Evolutionary conservation across 225 moss, liverwort and hornwort species (phyloP).

Genomic region (Bryum argenteum): DNA sequence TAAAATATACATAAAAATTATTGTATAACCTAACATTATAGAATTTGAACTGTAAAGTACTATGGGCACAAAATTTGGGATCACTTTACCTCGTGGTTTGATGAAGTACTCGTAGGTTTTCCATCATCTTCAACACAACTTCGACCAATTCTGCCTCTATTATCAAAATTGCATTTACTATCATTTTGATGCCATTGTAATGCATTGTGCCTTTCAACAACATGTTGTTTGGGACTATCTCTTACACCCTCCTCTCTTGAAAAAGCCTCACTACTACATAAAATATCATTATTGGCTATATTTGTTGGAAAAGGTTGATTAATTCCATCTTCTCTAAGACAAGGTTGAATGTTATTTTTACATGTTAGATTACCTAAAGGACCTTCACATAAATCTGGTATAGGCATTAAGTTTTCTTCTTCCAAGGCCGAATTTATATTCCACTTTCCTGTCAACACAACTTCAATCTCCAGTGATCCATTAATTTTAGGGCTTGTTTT

Average conservation of each 20-base stretch:
- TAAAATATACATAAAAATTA: not conserved
- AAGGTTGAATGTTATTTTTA: not conserved
- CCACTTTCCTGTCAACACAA: slow-evolving; percentile 26
- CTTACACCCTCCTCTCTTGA: slow-evolving; percentile 7
- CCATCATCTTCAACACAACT: slow-evolving; percentile 27
- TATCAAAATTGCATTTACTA: slow-evolving; percentile 30
- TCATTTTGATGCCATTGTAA: slow-evolving; percentile 3
- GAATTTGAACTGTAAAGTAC: no score
- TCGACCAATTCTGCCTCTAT: slow-evolving; percentile 42
- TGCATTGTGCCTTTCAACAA: not conserved
- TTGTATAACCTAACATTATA: no score
- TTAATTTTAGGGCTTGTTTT: not conserved
- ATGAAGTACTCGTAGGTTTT: slow-evolving; percentile 24
- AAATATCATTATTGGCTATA: not conserved
- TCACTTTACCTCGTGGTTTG: slow-evolving; percentile 7
- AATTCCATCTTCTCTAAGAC: not conserved
- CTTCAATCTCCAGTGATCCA: slow-evolving; percentile 27
- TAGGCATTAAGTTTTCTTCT: not conserved
- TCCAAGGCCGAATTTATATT: not conserved
- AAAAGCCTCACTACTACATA: slow-evolving; percentile 10
- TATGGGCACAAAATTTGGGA: no score
- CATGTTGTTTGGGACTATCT: not conserved
- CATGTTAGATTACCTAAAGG: not conserved
- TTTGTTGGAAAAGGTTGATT: not conserved
- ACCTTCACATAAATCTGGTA: not conserved